A percentile compares a stretch with the other conserved stretches of the same genome.
Conservation (phyloP, 345 rosid species). For the Eucalyptus viminalis region DNA sequence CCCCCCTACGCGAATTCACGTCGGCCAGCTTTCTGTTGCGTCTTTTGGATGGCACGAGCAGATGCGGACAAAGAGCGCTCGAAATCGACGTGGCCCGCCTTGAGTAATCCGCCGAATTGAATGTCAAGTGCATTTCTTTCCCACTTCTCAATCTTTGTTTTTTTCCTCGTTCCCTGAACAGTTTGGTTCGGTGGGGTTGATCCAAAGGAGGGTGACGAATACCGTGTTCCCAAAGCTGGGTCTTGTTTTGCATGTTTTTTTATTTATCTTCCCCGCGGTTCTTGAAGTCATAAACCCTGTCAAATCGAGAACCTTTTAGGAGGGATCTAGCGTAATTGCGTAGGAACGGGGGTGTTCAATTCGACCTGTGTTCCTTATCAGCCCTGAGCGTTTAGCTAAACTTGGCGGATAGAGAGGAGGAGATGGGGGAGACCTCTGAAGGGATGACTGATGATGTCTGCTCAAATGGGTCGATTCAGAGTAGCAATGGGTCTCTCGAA, state of each 20-base stretch:
- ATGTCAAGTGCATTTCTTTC: neutral
- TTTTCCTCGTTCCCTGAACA: neutral
- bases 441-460: slow-evolving; percentile 1
- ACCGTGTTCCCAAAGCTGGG: neutral
- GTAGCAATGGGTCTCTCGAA: slow-evolving; percentile 32
- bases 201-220: neutral
- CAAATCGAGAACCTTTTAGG: neutral
- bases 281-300: neutral
- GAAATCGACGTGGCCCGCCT: neutral
- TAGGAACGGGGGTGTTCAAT: neutral
- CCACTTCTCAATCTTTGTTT: neutral
- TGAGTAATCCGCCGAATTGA: neutral
- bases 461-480: slow-evolving; percentile 42
- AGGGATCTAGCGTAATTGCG: neutral
- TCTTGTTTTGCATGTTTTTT: neutral
- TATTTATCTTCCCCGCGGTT: neutral
- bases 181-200: neutral
- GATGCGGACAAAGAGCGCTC: neutral
- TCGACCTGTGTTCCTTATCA: neutral
- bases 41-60: neutral
- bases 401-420: neutral
- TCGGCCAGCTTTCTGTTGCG: neutral
- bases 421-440: slow-evolving; percentile 40
- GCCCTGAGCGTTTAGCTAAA: neutral
- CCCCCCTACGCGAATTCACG: neutral